Evolutionary conservation across 805 yeast genomes (phyloP).

Genomic region (Saccharomyces eubayanus): DNA sequence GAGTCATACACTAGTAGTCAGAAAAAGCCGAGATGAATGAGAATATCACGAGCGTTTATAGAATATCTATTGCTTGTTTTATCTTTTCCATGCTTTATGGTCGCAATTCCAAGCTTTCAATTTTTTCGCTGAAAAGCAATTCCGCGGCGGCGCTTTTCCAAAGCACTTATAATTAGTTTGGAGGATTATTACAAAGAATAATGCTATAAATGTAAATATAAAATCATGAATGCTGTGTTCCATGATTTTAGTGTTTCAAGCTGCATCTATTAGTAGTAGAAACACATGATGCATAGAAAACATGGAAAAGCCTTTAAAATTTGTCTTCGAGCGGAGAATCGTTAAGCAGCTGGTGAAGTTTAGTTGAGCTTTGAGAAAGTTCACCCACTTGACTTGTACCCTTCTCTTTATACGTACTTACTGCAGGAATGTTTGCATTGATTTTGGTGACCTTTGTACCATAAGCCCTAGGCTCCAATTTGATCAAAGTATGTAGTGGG

Average conservation of each 20-base stretch:
- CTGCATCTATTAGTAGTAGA: background rate
- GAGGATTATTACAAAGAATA: background rate
- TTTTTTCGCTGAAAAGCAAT: background rate
- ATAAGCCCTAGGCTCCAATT: conserved; percentile 91
- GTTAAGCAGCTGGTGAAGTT: background rate
- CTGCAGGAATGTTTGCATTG: conserved; percentile 96
- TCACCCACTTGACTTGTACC: conserved; percentile 58
- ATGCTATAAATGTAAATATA: background rate
- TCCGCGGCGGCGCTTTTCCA: background rate
- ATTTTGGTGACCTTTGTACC: conserved; percentile 81
- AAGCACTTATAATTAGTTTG: background rate
- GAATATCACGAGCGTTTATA: background rate
- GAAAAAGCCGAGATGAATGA: background rate
- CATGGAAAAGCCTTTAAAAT: background rate
- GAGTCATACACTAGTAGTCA: background rate
- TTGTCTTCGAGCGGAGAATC: background rate
- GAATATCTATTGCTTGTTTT: background rate
- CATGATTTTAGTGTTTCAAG: background rate
- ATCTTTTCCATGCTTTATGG: background rate
- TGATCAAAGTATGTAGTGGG: conserved; percentile 89
- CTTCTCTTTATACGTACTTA: conserved; percentile 89
- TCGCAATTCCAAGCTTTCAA: background rate
- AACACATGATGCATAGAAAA: background rate
- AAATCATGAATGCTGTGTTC: background rate
- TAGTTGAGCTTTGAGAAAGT: background rate